Conservation (phyloP, 768 basidiomycete species). For the Agrocybe praecox region DNA sequence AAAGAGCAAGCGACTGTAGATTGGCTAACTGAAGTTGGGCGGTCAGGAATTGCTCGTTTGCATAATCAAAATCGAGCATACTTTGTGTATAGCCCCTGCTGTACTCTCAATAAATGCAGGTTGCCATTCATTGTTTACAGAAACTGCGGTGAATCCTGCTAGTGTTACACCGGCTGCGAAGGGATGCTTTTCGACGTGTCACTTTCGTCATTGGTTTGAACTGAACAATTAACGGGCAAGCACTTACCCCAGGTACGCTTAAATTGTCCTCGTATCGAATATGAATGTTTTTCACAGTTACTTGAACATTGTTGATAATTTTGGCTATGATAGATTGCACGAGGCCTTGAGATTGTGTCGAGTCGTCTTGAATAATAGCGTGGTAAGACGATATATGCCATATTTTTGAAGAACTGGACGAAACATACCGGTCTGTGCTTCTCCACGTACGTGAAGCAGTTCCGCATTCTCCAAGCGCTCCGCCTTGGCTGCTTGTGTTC, state of each 20-base stretch:
- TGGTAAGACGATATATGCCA: neutral
- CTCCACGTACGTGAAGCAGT: slow-evolving; percentile 67
- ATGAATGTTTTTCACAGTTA: slow-evolving; percentile 95
- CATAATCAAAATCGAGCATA: slow-evolving; percentile 22
- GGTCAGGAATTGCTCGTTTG: neutral
- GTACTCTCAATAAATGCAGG: slow-evolving; percentile 92
- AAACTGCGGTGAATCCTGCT: slow-evolving; percentile 84
- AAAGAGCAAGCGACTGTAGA: slow-evolving; percentile 84
- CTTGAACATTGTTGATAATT: slow-evolving; percentile 94
- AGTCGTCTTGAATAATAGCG: slow-evolving; percentile 39
- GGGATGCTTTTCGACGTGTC: slow-evolving; percentile 64
- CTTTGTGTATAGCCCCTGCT: slow-evolving; percentile 88
- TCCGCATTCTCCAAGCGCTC: slow-evolving; percentile 92
- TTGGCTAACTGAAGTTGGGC: slow-evolving; percentile 72
- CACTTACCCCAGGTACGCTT: slow-evolving; percentile 86
- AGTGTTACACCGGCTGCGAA: slow-evolving; percentile 92
- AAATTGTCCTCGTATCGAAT: slow-evolving; percentile 94
- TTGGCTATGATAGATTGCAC: slow-evolving; percentile 83
- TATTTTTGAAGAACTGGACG: neutral
- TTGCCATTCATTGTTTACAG: slow-evolving; percentile 87
- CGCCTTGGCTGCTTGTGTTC: slow-evolving; percentile 83
- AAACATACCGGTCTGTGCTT: slow-evolving; percentile 42
- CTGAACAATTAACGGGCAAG: slow-evolving; percentile 7
- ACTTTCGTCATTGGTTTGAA: slow-evolving; percentile 2
- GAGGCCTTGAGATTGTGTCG: slow-evolving; percentile 82